Evolutionary conservation across 306 rosid genomes (phyloP), one percentile per base, ranked within the genome.

Genomic region (Glycine soja): DNA sequence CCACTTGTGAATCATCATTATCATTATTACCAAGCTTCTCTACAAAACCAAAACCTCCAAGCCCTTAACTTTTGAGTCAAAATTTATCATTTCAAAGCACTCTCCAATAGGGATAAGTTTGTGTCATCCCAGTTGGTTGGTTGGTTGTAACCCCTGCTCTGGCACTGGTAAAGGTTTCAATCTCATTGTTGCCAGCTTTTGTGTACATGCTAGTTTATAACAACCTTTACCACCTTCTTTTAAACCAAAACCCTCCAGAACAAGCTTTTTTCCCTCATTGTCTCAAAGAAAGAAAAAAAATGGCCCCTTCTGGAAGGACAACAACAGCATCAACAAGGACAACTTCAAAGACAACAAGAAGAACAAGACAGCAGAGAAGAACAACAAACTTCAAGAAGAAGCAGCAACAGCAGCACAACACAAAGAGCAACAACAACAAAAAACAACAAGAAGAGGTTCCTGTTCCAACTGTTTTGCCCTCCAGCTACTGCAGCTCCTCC

Each of bases 261-360:
- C n/a, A n/a, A 80, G 51, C 81, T 47, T 72, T 61, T 82, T 4
- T n/a, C 16, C 75, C 75, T 57, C 72, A 32, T 15, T 72, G 32
- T 80, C 78, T 77, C 79, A 24, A 24, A 24, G 30, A 81, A 62
- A 67, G 30, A 24, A 76, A 90, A 15, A 76, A 90, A 15, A 91
- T 91, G 98, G 89, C 92, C 34, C 93, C 94, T 18, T 80, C 88
- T 14, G 86, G 74, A 77, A 90, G 83, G 14, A 88, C 79, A 77
- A 59, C 84, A 58, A 24, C 30, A 24, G 3, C 59, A 48, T 4
- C 63, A 48, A 38, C 18, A 47, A 47, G n/a, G 62, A 67, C 18
- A 65, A 18, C 61, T 53, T 68, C 74, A 18, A 70, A 13, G 19
- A 77, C 38, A 62, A 62, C 45, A 62, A 62, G 69, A 36, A 62